These are phyloP conservation scores for Phoenix roebelenii DNA, from an alignment of 176 grass and related monocot genomes.

Conservation along the genomic window DNA sequence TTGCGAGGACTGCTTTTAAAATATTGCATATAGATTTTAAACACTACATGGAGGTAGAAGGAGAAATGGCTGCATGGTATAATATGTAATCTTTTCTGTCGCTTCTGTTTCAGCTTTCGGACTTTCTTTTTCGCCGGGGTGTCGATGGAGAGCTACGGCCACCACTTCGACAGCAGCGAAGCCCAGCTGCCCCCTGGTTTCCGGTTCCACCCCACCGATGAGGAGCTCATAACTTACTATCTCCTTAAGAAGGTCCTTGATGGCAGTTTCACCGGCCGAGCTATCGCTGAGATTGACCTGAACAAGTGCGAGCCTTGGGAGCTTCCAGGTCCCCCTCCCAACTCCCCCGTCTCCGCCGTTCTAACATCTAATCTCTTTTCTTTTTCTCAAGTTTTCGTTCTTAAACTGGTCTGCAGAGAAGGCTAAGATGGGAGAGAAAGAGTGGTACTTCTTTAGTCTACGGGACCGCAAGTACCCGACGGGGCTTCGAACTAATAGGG, in stretches of 20 bases:
- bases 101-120: too few relatives aligned
- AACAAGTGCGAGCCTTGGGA: conserved; percentile 15
- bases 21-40: too few relatives aligned
- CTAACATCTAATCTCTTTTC: neutral
- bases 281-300: conserved; percentile 10
- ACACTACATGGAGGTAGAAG: too few relatives aligned
- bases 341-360: neutral
- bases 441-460: conserved; percentile 12
- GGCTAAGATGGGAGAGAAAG: conserved; percentile 10
- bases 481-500: conserved; percentile 11
- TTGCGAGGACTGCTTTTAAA: too few relatives aligned
- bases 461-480: conserved; percentile 12
- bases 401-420: neutral
- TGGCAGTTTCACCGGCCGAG: neutral
- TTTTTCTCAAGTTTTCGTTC: neutral
- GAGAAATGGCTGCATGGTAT: too few relatives aligned
- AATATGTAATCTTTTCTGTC: too few relatives aligned
- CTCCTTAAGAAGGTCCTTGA: conserved; percentile 1
- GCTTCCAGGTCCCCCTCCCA: neutral
- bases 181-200: conserved; percentile 3
- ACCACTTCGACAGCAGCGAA: neutral
- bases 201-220: conserved; percentile 8
- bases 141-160: neutral
- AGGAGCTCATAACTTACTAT: conserved; percentile 15
- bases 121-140: too few relatives aligned